phyloP scores from a whole-genome alignment of 2,329 filamentous ascomycete species.

The Colletotrichum higginsianum region DNA sequence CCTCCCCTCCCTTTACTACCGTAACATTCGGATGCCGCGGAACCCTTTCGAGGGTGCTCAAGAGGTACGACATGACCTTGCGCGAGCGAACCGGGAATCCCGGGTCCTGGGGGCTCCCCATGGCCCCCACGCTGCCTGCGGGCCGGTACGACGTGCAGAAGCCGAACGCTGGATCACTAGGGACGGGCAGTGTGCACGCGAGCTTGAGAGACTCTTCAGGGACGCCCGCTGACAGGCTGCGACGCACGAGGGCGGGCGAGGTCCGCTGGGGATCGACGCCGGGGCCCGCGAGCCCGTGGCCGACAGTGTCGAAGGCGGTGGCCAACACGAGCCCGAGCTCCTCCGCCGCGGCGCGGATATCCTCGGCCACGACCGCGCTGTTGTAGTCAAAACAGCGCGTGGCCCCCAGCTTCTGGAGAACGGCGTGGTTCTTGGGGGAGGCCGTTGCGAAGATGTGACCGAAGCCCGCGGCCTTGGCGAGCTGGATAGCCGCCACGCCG shows the following conservation, averaged over 20 bases:
- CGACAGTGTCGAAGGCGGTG: conserved; percentile 13
- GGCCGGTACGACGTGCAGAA: conserved; percentile 24
- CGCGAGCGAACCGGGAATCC: conserved; percentile 17
- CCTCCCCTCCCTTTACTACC: conserved; percentile 12
- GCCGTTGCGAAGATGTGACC: conserved; percentile 45
- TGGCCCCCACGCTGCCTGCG: background rate
- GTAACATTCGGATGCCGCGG: conserved; percentile 24
- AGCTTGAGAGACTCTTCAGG: background rate
- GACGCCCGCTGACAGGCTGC: background rate
- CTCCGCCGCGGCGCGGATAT: background rate
- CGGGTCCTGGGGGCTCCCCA: conserved; percentile 20
- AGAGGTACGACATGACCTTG: background rate
- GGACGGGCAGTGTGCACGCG: conserved; percentile 20
- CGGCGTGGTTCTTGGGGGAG: conserved; percentile 50
- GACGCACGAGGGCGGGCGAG: conserved; percentile 3
- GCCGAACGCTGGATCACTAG: background rate
- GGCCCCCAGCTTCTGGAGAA: conserved; percentile 51
- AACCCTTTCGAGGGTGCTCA: background rate
- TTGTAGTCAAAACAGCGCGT: conserved; percentile 54
- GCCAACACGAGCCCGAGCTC: background rate
- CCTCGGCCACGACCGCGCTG: background rate
- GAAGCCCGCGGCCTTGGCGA: conserved; percentile 58
- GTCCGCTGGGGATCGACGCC: background rate
- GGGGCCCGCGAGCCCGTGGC: conserved; percentile 4
- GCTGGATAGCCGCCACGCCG: conserved; percentile 61